Percentiles rank a stretch among this genome's conserved stretches.
Evolutionary conservation across 306 rosid species (phyloP).

Genomic region (Glycine tomentella): DNA sequence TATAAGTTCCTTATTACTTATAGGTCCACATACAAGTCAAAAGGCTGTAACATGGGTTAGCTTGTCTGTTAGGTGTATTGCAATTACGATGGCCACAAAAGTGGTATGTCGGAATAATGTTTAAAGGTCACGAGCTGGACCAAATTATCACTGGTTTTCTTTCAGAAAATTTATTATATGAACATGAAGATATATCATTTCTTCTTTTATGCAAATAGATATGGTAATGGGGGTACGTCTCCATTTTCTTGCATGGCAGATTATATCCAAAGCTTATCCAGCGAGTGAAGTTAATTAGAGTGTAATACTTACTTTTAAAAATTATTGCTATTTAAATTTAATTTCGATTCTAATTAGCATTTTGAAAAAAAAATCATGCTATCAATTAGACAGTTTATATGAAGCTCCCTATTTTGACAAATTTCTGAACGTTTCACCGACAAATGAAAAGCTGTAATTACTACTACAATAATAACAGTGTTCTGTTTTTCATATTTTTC

Average conservation of each 20-base stretch:
- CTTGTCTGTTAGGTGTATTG: conserved; percentile 65
- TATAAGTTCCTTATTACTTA: conserved; percentile 2
- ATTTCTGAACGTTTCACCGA: background rate
- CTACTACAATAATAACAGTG: too few species aligned
- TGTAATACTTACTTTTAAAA: background rate
- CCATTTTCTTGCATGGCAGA: conserved; percentile 5
- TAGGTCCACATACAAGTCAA: conserved; percentile 57
- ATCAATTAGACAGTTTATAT: too few species aligned
- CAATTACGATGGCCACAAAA: conserved; percentile 56
- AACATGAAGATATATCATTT: background rate
- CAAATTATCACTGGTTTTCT: background rate
- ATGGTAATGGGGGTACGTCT: background rate
- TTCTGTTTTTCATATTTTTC: too few species aligned
- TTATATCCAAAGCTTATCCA: background rate
- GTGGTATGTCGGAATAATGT: conserved; percentile 48
- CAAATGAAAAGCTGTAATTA: too few species aligned
- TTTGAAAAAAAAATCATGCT: background rate
- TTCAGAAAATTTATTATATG: conserved; percentile 1
- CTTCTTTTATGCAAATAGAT: conserved; percentile 23
- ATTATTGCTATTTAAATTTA: too few species aligned
- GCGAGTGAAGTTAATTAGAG: background rate
- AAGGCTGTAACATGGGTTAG: conserved; percentile 45
- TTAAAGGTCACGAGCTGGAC: conserved; percentile 44
- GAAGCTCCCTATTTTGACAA: background rate
- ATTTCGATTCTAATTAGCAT: background rate